These are phyloP conservation scores for Xylariaceae sp. DNA, from an alignment of 2,329 filamentous ascomycete species.

Conservation along the genomic window DNA sequence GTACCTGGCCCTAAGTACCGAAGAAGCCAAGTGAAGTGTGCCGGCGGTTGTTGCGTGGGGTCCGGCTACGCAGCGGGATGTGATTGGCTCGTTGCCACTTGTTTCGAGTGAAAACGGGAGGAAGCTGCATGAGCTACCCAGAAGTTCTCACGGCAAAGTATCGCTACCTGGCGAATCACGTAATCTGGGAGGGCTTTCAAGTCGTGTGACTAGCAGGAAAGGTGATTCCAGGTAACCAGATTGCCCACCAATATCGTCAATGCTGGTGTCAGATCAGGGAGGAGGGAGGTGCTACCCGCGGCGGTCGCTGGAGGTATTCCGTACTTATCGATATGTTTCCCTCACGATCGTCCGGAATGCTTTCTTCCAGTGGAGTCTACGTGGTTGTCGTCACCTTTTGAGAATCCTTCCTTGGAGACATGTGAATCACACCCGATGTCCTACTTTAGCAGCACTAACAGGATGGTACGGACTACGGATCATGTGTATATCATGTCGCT, in stretches of 20 bases:
- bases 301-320: too few relatives aligned
- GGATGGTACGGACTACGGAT: too few relatives aligned
- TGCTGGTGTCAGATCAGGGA: not conserved
- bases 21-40: slow-evolving; percentile 13
- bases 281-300: too few relatives aligned
- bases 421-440: not conserved
- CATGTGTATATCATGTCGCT: too few relatives aligned
- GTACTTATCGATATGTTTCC: not conserved
- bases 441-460: not conserved
- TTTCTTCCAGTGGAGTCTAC: not conserved
- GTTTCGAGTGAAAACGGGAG: not conserved
- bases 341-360: not conserved
- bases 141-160: not conserved
- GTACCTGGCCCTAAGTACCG: not conserved
- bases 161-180: not conserved
- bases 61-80: slow-evolving; percentile 30
- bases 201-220: too few relatives aligned
- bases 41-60: slow-evolving; percentile 28
- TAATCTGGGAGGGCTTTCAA: too few relatives aligned
- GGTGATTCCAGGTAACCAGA: not conserved
- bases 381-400: not conserved
- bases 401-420: not conserved
- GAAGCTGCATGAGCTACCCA: slow-evolving; percentile 2
- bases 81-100: slow-evolving; percentile 26
- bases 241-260: not conserved